These are phyloP conservation scores for Sporothrix phasma DNA, from an alignment of 2,329 filamentous ascomycete genomes.

Conservation along the genomic window DNA sequence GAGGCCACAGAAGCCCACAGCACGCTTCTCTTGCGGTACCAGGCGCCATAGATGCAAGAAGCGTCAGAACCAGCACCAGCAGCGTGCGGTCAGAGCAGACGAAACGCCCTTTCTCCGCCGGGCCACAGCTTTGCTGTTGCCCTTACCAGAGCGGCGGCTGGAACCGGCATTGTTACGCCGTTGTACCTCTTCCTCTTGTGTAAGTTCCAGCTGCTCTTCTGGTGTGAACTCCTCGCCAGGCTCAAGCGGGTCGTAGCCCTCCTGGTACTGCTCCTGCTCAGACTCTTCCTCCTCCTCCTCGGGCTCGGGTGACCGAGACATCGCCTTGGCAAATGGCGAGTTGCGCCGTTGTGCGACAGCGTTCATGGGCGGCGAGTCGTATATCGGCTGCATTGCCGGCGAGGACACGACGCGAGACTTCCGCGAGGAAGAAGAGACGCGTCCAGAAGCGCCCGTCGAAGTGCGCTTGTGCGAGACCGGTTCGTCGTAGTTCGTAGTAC, in stretches of 20 bases:
- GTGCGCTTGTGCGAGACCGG: background rate
- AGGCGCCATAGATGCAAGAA: constrained; percentile 64
- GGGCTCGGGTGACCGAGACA: background rate
- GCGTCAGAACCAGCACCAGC: constrained; percentile 58
- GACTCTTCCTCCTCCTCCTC: constrained; percentile 7
- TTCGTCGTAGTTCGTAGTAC: constrained; percentile 6
- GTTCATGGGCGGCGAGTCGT: background rate
- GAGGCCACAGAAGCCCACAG: constrained; percentile 87
- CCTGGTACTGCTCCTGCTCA: constrained; percentile 17
- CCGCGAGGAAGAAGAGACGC: background rate
- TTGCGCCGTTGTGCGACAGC: background rate
- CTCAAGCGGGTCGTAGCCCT: constrained; percentile 37
- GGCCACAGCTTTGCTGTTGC: constrained; percentile 25
- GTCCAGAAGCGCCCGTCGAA: background rate
- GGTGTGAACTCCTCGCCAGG: constrained; percentile 89
- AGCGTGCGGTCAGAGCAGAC: constrained; percentile 47
- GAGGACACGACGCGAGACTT: constrained; percentile 12
- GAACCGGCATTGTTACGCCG: constrained; percentile 34
- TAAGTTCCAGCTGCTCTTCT: constrained; percentile 73
- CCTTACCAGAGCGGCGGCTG: constrained; percentile 14
- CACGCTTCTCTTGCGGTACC: constrained; percentile 96
- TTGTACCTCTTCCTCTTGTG: constrained; percentile 50
- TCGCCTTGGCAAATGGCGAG: constrained; percentile 7
- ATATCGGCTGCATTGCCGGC: constrained; percentile 1
- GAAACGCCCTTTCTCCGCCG: constrained; percentile 30